These are phyloP conservation scores for Diaporthe citriasiana DNA, from an alignment of 2,329 filamentous ascomycete genomes.

Conservation along the genomic window DNA sequence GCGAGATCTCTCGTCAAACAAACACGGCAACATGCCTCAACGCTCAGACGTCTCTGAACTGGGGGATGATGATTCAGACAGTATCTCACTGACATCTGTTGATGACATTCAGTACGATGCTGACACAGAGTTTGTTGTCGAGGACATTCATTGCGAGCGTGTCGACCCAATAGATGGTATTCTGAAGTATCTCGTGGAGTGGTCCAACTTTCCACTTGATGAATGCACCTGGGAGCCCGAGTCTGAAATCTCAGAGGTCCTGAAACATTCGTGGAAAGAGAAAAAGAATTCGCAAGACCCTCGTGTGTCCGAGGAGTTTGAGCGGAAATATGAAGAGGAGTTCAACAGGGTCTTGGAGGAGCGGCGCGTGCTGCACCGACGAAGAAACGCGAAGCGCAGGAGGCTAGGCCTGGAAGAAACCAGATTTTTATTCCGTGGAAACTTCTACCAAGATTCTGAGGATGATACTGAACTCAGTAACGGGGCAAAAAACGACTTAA, in stretches of 20 bases:
- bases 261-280: conserved; percentile 60
- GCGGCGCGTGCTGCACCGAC: conserved; percentile 56
- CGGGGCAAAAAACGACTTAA: background rate
- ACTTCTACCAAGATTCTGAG: conserved; percentile 34
- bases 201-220: conserved; percentile 72
- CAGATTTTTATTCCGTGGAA: conserved; percentile 50
- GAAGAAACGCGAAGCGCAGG: conserved; percentile 60
- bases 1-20: background rate
- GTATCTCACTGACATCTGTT: conserved; percentile 71
- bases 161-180: conserved; percentile 48
- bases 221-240: conserved; percentile 70
- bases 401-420: conserved; percentile 54
- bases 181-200: conserved; percentile 72
- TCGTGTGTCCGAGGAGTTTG: conserved; percentile 54
- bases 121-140: conserved; percentile 66
- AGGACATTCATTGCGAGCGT: conserved; percentile 66
- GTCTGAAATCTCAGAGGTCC: conserved; percentile 56
- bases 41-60: background rate
- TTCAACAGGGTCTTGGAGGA: conserved; percentile 45
- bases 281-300: conserved; percentile 54
- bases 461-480: conserved; percentile 13
- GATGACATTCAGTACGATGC: conserved; percentile 50
- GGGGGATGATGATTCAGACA: conserved; percentile 59
- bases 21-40: conserved; percentile 21
- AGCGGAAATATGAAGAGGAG: conserved; percentile 55